phyloP scores from a whole-genome alignment of 2,329 filamentous ascomycete species.

The Fusarium napiforme region DNA sequence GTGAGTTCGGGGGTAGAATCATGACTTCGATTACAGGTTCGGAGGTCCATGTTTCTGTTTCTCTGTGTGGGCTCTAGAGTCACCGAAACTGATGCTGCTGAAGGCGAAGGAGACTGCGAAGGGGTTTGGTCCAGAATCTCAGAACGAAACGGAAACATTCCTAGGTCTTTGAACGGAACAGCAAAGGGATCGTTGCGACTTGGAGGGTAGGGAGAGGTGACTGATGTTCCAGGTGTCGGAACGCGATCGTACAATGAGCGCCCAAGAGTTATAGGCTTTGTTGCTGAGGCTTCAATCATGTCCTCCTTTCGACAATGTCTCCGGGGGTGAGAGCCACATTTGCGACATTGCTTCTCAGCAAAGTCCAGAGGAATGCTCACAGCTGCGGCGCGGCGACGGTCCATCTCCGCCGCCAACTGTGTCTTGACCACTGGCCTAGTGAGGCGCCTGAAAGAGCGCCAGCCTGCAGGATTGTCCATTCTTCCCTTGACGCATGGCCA shows the following conservation, averaged over 20 bases:
- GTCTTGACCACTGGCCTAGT: neutral
- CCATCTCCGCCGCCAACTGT: conserved; percentile 4
- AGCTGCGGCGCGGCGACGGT: neutral
- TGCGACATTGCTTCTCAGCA: conserved; percentile 25
- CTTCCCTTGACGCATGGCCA: conserved; percentile 33
- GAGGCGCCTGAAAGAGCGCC: neutral
- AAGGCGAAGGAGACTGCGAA: neutral
- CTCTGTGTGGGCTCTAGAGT: neutral
- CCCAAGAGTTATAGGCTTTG: neutral
- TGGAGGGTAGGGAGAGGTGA: neutral
- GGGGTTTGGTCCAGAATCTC: neutral
- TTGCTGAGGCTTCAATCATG: neutral
- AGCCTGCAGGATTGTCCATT: neutral
- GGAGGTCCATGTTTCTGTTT: neutral
- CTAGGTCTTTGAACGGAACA: neutral
- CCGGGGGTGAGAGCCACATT: conserved; percentile 27
- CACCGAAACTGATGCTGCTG: neutral
- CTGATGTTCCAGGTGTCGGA: neutral
- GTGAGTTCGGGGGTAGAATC: conserved; percentile 14
- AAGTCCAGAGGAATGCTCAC: conserved; percentile 17
- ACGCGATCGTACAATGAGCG: neutral
- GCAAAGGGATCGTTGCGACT: neutral
- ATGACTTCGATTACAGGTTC: neutral
- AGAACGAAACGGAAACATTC: neutral
- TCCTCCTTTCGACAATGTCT: conserved; percentile 24